Conservation (phyloP, 352 stramenopile genomes). For the Phytopythium delawarense region DNA sequence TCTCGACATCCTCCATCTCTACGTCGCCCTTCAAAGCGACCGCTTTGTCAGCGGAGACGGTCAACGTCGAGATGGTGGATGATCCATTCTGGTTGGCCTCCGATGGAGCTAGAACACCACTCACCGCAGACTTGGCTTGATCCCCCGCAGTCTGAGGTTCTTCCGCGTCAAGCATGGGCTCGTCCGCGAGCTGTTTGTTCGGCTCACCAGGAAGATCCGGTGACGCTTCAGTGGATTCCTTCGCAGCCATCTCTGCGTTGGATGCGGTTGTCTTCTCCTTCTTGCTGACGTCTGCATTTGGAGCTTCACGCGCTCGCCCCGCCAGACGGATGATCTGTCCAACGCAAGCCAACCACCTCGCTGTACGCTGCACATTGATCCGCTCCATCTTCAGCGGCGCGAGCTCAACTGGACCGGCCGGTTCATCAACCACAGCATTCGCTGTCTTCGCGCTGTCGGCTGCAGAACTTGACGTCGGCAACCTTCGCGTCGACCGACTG, state of each 20-base stretch:
- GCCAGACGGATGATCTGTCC: constrained; percentile 64
- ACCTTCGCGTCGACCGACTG: background rate
- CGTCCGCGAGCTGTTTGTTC: background rate
- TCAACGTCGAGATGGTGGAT: background rate
- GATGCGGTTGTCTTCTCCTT: constrained; percentile 3
- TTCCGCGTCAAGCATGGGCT: background rate
- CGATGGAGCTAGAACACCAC: background rate
- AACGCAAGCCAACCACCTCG: constrained; percentile 62
- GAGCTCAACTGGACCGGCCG: constrained; percentile 21
- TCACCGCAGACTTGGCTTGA: background rate
- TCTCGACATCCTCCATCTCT: background rate
- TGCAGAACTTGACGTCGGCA: background rate
- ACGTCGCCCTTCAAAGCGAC: background rate
- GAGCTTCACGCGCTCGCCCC: constrained; percentile 3
- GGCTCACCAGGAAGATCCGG: background rate
- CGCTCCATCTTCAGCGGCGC: constrained; percentile 71
- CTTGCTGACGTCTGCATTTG: constrained; percentile 8
- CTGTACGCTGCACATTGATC: constrained; percentile 75
- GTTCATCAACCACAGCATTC: background rate
- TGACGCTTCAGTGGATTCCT: background rate
- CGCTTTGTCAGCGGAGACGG: background rate
- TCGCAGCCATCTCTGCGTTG: background rate
- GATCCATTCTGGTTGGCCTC: background rate
- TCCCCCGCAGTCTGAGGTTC: background rate
- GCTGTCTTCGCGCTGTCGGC: background rate